Percentiles rank a stretch among this genome's conserved stretches.
Conservation (phyloP, 768 basidiomycete species). For the Nidula microcarpa region DNA sequence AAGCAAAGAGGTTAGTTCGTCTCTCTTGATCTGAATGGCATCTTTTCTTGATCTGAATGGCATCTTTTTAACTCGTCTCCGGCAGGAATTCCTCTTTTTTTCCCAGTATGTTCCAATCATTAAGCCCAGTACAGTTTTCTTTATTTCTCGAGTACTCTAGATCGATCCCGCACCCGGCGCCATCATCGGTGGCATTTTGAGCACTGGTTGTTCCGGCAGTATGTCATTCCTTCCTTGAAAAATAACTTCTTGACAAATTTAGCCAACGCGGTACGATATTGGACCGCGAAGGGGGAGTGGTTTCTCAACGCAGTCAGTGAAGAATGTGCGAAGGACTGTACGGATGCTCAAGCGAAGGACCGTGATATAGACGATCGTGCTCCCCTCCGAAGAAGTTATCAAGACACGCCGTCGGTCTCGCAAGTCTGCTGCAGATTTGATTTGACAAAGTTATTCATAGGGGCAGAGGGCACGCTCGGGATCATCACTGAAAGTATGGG, state of each 20-base stretch:
- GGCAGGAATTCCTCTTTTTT: constrained; percentile 74
- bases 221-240: constrained; percentile 10
- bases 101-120: constrained; percentile 51
- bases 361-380: constrained; percentile 69
- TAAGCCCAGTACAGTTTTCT: background rate
- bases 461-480: constrained; percentile 76
- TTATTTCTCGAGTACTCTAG: constrained; percentile 26
- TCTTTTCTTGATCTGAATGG: too few species aligned
- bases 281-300: constrained; percentile 89
- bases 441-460: constrained; percentile 80
- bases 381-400: constrained; percentile 86
- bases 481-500: constrained; percentile 81
- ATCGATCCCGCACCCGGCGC: constrained; percentile 77
- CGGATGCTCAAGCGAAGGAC: background rate
- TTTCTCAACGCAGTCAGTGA: constrained; percentile 70
- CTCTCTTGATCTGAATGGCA: background rate
- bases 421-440: constrained; percentile 92
- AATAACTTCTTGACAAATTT: background rate
- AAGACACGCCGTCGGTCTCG: constrained; percentile 77
- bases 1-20: constrained; percentile 47
- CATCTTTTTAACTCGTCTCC: background rate
- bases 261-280: constrained; percentile 84
- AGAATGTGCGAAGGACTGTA: background rate
- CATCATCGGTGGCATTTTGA: constrained; percentile 83
- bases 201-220: constrained; percentile 87